Conservation (phyloP, 2,329 filamentous ascomycete genomes). For the Fusarium algeriense region DNA sequence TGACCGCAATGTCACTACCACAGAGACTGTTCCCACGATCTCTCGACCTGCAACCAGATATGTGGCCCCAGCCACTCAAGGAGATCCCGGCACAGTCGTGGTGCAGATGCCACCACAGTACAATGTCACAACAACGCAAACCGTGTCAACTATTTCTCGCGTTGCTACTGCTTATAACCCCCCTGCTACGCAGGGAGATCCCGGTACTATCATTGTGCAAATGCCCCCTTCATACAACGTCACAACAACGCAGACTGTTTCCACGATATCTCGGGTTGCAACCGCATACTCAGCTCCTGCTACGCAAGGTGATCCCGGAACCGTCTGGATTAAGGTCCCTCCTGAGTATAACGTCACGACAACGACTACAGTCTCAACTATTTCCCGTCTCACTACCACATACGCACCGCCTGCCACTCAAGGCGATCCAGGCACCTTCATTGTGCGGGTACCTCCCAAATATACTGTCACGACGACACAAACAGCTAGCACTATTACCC, state of each 20-base stretch:
- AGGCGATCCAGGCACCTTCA: constrained; percentile 15
- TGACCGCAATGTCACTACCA: not conserved
- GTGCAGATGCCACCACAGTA: constrained; percentile 1
- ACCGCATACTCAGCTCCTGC: constrained; percentile 5
- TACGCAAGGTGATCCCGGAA: constrained; percentile 15
- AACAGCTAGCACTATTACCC: not conserved
- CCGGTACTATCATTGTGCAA: constrained; percentile 10
- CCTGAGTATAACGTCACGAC: constrained; percentile 16
- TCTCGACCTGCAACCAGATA: constrained; percentile 12
- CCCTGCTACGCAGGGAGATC: not conserved
- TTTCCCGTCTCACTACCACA: not conserved
- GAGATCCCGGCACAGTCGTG: constrained; percentile 20
- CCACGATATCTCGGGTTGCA: not conserved
- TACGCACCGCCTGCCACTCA: constrained; percentile 6
- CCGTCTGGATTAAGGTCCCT: not conserved
- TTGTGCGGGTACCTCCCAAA: constrained; percentile 1
- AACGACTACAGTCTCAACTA: not conserved
- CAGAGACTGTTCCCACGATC: not conserved
- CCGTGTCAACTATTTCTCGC: not conserved
- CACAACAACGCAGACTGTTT: constrained; percentile 3
- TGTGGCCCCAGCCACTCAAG: not conserved
- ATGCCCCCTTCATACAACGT: constrained; percentile 7
- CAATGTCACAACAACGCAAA: constrained; percentile 3
- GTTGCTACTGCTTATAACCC: not conserved
- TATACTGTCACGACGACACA: constrained; percentile 15